A percentile compares a stretch with the other conserved stretches of the same genome.
phyloP scores from a whole-genome alignment of 768 basidiomycete genomes.

The Kwoniella mangroviensis region DNA sequence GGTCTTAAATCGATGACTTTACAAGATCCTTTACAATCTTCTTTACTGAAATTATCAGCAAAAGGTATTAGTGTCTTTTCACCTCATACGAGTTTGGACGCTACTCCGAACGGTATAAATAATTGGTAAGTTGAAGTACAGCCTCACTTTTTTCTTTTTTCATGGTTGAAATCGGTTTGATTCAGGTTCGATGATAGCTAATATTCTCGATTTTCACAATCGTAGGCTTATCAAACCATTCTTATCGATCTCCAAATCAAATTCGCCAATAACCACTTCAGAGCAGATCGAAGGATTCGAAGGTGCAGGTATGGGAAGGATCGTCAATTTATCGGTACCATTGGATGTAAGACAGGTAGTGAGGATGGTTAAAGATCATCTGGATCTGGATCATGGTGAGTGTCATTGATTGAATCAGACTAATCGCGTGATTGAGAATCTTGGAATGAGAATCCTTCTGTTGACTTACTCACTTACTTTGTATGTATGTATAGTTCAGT shows the following conservation, averaged over 20 bases:
- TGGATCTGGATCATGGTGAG: constrained; percentile 68
- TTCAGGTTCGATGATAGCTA: too few species aligned
- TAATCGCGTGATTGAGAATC: background rate
- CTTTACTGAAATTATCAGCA: constrained; percentile 77
- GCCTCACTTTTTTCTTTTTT: too few species aligned
- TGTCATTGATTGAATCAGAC: constrained; percentile 11
- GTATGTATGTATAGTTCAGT: constrained; percentile 38
- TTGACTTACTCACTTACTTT: background rate
- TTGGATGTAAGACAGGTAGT: constrained; percentile 69
- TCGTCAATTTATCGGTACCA: constrained; percentile 68
- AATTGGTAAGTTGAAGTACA: constrained; percentile 83
- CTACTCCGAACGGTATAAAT: constrained; percentile 81
- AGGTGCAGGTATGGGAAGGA: constrained; percentile 67
- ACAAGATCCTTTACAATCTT: constrained; percentile 74
- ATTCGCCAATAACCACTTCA: constrained; percentile 31
- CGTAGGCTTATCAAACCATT: constrained; percentile 53
- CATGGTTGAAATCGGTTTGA: too few species aligned
- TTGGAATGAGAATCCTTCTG: background rate
- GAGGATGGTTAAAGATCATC: constrained; percentile 70
- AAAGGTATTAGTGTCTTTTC: constrained; percentile 82
- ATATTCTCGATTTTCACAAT: too few species aligned
- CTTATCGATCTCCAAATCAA: constrained; percentile 16
- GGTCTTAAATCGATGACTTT: constrained; percentile 78
- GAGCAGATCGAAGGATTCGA: constrained; percentile 40
- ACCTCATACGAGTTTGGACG: constrained; percentile 87